Base-by-base conservation (phyloP, 768 basidiomycete genomes). In the Mycena olivaceomarginata region DNA sequence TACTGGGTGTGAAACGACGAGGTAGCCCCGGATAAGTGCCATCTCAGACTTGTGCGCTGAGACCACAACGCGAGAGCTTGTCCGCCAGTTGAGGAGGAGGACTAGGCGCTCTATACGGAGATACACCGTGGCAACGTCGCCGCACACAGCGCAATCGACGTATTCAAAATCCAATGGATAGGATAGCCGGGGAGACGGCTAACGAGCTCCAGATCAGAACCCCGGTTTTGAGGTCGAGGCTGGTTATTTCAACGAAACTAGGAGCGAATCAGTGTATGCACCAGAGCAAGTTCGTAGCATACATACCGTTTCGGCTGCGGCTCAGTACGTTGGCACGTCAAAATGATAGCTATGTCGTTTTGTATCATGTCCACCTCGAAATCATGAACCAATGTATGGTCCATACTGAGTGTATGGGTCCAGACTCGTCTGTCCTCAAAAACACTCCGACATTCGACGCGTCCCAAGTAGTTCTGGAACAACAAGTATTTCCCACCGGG, bases 381-480 rank as follows among this genome's bases (percentile, higher is more conserved):
- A 4, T 73, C 67, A 3, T 39, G 53, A 0, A 77, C 67, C 22
- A 48, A 5, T 2, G 67, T 22, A 70, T 60, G 2, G 18, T 66
- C 25, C 43, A 60, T 40, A 15, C 46, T 46, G 25, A 20, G 40
- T 9, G 1, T 15, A 22, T 77, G 63, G 31, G 8, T 63, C 77
- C 77, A 77, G 18, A 77, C 20, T 39, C 37, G 53, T 15, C 31
- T 43, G 51, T 77, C 51, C 40, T 77, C 67, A 31, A 48, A 45
- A 0, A 77, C 63, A 37, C n/a, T 70, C 65, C 59, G 70, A n/a
- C 72, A 74, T 45, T 70, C 67, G 46, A 77, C 64, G 4, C 13
- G 2, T 13, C 39, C 46, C 18, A 5, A 12, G 22, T 77, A 12
- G 22, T 77, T 74, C 4, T 60, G 9, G 68, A 74, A 74, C 9